Evolutionary conservation across 331 rosid species (phyloP), one percentile per base, ranked within the genome.

Genomic region (Acacia concinna): DNA sequence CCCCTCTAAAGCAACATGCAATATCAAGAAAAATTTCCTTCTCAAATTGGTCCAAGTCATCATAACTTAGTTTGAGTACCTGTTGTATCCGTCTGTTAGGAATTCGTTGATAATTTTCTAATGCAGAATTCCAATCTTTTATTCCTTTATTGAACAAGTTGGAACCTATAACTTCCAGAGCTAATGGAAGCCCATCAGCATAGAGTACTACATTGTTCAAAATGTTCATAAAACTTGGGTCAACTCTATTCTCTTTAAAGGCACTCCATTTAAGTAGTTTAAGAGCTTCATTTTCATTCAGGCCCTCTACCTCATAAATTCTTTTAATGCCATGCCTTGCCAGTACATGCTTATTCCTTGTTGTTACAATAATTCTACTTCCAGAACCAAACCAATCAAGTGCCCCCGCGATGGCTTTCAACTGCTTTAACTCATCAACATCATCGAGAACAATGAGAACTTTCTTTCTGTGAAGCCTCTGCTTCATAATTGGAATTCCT

Each of bases 341-440:
- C 13, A 86, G 71, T 75, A 86, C 51, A 73, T 62, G 79, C 37
- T 80, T 82, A 20, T 86, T 43, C 81, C 89, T 73, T 0, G 81
- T 51, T 43, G 86, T 83, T 4, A 80, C 75, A 7, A 86, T 71
- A 64, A 73, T 34, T 52, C 66, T 52, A 51, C 66, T 73, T 9
- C 77, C 77, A 20, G 43, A 56, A 73, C 66, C 77, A 73, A 73
- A 73, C 54, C 54, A 68, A 41, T 68, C 52, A 13, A 13, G 10
- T 11, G 10, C 34, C 28, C 73, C 73, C 13, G 34, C 54, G 2
- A 34, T 18, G 5, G 27, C 44, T 18, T 34, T 5, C 27, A 68
- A 68, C 6, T 68, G 54, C n/a, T 23, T 44, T 25, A 15, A n/a
- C 8, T 12, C 18, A 21, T 40, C 32, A 18, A 67, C 32, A 38